A percentile compares a stretch with the other conserved stretches of the same genome.
Conservation (phyloP, 2,329 filamentous ascomycete genomes). For the Aspergillus amoenus region DNA sequence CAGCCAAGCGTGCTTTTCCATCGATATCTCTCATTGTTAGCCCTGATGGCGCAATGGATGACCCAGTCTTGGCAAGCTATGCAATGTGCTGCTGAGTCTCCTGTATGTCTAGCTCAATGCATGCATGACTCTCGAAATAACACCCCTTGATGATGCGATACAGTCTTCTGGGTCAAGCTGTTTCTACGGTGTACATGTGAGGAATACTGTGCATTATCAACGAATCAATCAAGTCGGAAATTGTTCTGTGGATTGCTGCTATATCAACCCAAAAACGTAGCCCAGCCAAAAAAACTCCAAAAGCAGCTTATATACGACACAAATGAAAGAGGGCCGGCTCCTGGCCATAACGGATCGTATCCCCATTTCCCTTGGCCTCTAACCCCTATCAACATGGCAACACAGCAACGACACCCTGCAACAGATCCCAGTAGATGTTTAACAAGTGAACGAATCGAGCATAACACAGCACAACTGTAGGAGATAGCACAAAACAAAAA, state of each 20-base stretch:
- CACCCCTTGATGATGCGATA: background rate
- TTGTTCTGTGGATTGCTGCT: background rate
- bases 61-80: background rate
- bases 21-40: constrained; percentile 1
- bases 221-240: background rate
- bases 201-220: background rate
- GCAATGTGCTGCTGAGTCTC: background rate
- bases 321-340: background rate
- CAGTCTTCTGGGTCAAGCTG: background rate
- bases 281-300: constrained; percentile 3
- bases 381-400: background rate
- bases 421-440: constrained; percentile 1
- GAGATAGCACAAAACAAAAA: constrained; percentile 18
- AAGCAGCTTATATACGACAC: constrained; percentile 4
- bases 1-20: background rate
- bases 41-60: constrained; percentile 11
- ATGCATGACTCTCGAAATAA: background rate
- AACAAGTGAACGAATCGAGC: background rate
- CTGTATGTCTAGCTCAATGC: background rate
- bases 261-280: background rate
- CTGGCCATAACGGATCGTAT: background rate
- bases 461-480: background rate
- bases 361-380: background rate
- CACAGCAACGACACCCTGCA: constrained; percentile 2
- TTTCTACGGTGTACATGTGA: background rate